phyloP scores from a whole-genome alignment of 179 eudicot species.

The Actinidia arguta region DNA sequence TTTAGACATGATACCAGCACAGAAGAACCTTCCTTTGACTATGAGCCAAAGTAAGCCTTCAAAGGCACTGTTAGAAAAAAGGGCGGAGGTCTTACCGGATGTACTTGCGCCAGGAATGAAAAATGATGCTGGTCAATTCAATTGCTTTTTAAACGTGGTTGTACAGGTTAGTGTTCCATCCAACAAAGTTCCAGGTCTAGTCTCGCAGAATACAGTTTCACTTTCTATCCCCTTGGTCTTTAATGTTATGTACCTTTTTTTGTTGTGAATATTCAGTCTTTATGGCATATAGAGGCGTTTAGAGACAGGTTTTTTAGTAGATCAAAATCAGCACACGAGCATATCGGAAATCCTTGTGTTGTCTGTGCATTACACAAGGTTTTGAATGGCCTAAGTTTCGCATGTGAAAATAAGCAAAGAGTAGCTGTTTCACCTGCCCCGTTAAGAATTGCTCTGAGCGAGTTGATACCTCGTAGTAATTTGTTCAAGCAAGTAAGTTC shows the following conservation, averaged over 20 bases:
- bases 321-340: constrained; percentile 69
- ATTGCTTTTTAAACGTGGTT: constrained; percentile 93
- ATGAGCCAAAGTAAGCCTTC: no score
- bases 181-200: no score
- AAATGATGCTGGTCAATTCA: constrained; percentile 98
- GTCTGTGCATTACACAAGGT: constrained; percentile 86
- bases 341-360: constrained; percentile 98
- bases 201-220: not conserved
- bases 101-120: constrained; percentile 74
- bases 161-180: constrained; percentile 84
- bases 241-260: not conserved
- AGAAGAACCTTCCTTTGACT: no score
- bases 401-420: constrained; percentile 51
- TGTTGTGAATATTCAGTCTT: constrained; percentile 59
- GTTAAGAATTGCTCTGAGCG: constrained; percentile 92
- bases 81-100: no score
- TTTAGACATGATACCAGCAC: no score
- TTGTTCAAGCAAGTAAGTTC: constrained; percentile 98
- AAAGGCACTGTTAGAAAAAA: no score
- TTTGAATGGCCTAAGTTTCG: constrained; percentile 68
- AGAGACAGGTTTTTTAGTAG: constrained; percentile 82
- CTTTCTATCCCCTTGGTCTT: constrained; percentile 15
- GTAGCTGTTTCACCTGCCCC: constrained; percentile 85
- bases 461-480: constrained; percentile 81
- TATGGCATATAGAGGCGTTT: constrained; percentile 86